A percentile compares a stretch with the other conserved stretches of the same genome.
Evolutionary conservation across 2,329 filamentous ascomycete genomes (phyloP).

Genomic region (Fusarium sp.): DNA sequence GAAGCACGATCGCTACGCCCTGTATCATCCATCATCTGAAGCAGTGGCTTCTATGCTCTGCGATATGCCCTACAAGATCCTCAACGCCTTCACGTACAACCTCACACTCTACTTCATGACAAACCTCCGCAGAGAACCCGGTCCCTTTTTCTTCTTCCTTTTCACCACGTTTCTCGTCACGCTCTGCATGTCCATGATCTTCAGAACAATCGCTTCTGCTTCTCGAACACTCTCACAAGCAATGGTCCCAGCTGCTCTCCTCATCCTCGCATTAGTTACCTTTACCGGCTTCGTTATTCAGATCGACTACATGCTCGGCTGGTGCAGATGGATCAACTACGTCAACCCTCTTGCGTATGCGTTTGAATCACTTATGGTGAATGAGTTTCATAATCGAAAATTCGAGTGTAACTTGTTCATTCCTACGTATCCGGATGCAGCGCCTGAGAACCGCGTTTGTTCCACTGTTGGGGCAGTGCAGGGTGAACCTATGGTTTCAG

Average conservation of each 20-base stretch:
- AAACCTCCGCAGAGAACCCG: constrained; percentile 52
- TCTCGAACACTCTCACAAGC: constrained; percentile 63
- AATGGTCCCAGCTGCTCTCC: constrained; percentile 50
- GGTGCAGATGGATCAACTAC: constrained; percentile 73
- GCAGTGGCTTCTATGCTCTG: constrained; percentile 46
- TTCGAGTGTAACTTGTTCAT: constrained; percentile 42
- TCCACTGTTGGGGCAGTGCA: constrained; percentile 55
- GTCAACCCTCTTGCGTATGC: constrained; percentile 69
- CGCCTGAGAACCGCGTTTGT: constrained; percentile 51
- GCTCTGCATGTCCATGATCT: constrained; percentile 51
- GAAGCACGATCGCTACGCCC: constrained; percentile 47
- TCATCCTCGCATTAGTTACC: constrained; percentile 42
- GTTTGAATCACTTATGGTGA: constrained; percentile 71
- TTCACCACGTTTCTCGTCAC: constrained; percentile 52
- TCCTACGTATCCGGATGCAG: constrained; percentile 40
- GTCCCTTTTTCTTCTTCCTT: constrained; percentile 56
- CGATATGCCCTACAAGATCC: constrained; percentile 52
- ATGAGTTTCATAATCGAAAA: constrained; percentile 62
- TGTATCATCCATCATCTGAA: constrained; percentile 47
- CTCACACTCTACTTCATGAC: constrained; percentile 59
- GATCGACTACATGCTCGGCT: constrained; percentile 61
- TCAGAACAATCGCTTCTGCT: constrained; percentile 46
- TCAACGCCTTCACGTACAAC: constrained; percentile 51
- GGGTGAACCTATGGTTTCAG: constrained; percentile 54
- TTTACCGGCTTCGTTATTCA: constrained; percentile 59